Evolutionary conservation across 2,329 filamentous ascomycete species (phyloP), one percentile per base, ranked within the genome.

Genomic region (Ophiocordyceps australis): DNA sequence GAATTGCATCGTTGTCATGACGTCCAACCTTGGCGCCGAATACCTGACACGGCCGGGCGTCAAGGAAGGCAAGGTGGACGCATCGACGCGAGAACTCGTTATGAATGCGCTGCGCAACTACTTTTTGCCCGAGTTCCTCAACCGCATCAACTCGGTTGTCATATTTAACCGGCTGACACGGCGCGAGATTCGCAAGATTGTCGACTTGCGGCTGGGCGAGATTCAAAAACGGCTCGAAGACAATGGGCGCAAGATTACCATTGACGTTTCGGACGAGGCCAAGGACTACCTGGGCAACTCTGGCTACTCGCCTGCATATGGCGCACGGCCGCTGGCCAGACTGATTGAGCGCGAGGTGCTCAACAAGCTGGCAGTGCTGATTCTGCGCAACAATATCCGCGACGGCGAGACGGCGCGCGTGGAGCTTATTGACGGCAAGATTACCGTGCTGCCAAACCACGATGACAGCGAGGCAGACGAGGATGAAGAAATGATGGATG

Each of bases 1-100:
- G 55, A 98, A 98, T 64, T 95, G 86, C 49, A 95, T 98, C 38
- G 86, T 98, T 22, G 89, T 98, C 53, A 92, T 98, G 83, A 98
- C 89, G 1, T 94, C 83, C 42, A 98, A 98, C 58, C 54, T 98
- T 33, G 89, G 89, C 36, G 89, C 89, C 17, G 89, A 95, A 49
- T 92, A 75, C 49, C 75, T 98, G n/a, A 59, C 79, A 20, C 76
- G 83, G 14, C 76, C 79, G 11, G 73, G 74, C 28, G 68, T 67
- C 26, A 70, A 74, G 27, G 80, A 91, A 39, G 86, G 86, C 40
- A 74, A 62, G 44, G 89, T 98, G 37, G 89, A 98, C 39, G 63
- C 73, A 0, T 74, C 77, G 2, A 94, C 85, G 1, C 68, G 69
- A 33, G 85, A 94, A 46, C 62, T 95, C 34, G 86, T 98, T 43